Evolutionary conservation across 176 grass and related monocot species (phyloP), one percentile per base, ranked within the genome.

Genomic region (Dendrocalamus sinicus): DNA sequence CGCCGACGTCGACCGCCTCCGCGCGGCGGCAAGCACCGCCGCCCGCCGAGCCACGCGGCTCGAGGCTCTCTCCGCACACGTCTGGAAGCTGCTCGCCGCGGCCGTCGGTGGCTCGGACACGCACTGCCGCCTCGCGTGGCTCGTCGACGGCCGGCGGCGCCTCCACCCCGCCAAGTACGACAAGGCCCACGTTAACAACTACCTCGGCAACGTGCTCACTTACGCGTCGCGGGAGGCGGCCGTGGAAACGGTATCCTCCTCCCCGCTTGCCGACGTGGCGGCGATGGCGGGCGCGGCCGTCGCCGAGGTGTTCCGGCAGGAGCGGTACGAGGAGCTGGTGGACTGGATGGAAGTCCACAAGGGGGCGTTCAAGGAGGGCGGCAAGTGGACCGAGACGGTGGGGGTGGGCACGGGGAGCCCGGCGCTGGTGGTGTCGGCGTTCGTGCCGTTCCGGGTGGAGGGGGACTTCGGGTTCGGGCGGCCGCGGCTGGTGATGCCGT

Each of bases 341-440:
- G 92, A 97, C 67, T 97, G 94, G 94, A 92, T 97, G 89, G 94
- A 97, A 37, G 75, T 1, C 39, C 89, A 60, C 58, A 94, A 94
- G 78, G 45, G 57, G 14, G 80, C 51, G 52, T 83, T 83, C 67
- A 23, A 6, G 30, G 82, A 89, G 0, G 82, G 82, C 70, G 91
- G 82, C 22, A 96, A 93, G 78, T 94, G 89, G 88, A 93, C 90
- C 44, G 90, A 97, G 89, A 79, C 12, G 82, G 87, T 97, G 75
- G 88, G 87, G 6, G 10, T 90, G 2, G 94, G 92, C 9, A 83
- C 87, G 37, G 94, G 91, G 7, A 88, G 82, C 67, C 90, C 92
- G 0, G 86, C 82, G 44, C 20, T 94, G 76, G 82, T 92, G 9
- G 50, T 97, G 1, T 89, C 85, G 23, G 75, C 92, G 76, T 90